phyloP scores from a whole-genome alignment of 345 rosid species.

The Excoecaria agallocha region DNA sequence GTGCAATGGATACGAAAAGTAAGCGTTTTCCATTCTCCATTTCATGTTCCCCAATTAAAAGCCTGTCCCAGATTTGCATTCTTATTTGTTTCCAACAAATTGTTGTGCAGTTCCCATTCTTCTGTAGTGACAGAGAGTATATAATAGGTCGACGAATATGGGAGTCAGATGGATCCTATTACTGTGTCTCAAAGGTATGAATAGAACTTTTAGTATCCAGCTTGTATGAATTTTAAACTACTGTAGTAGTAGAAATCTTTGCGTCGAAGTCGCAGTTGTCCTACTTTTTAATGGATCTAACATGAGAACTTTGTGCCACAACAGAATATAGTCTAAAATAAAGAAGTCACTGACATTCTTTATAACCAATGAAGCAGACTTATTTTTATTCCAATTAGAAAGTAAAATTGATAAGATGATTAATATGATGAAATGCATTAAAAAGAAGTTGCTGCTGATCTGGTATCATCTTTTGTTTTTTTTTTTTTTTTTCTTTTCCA shows the following conservation, averaged over 20 bases:
- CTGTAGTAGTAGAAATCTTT: not conserved
- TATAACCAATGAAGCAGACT: no score
- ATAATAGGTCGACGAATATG: conserved; percentile 89
- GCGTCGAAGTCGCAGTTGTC: not conserved
- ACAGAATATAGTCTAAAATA: no score
- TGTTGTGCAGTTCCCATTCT: conserved; percentile 81
- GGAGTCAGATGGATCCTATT: conserved; percentile 70
- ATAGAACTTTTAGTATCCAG: not conserved
- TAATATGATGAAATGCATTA: not conserved
- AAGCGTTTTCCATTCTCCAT: conserved; percentile 1
- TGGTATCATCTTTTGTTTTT: not conserved
- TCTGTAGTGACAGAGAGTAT: conserved; percentile 92
- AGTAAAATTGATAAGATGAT: no score
- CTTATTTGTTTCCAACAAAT: conserved; percentile 20
- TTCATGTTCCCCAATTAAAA: conserved; percentile 2
- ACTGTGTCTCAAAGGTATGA: conserved; percentile 88
- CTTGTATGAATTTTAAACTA: not conserved
- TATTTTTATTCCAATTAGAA: no score
- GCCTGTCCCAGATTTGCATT: not conserved
- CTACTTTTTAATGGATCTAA: not conserved
- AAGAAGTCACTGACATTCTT: no score
- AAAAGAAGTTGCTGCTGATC: not conserved
- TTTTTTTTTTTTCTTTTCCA: not conserved
- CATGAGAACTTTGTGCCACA: no score
- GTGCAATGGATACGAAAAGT: conserved; percentile 98